Percentiles rank a stretch among this genome's conserved stretches.
Evolutionary conservation across 257 asterid species (phyloP).

Genomic region (Craterostigma plantagineum): DNA sequence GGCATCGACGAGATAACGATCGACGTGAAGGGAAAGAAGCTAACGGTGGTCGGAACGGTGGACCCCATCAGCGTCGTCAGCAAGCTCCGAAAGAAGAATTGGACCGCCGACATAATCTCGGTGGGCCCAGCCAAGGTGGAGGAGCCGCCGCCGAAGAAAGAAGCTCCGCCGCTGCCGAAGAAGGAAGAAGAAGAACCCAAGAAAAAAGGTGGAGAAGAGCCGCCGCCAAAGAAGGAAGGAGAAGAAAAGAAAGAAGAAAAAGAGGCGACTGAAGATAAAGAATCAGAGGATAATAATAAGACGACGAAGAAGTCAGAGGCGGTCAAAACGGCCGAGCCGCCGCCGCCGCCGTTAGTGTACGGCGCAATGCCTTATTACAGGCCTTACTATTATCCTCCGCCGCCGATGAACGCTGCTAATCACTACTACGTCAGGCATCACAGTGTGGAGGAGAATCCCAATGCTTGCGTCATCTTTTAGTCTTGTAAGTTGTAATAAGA

Average conservation of each 20-base stretch:
- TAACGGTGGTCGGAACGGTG: constrained; percentile 60
- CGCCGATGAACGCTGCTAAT: constrained; percentile 10
- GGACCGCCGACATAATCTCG: constrained; percentile 44
- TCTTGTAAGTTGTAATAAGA: constrained; percentile 16
- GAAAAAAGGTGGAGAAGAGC: too few relatives aligned
- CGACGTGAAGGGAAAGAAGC: constrained; percentile 58
- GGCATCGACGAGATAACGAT: constrained; percentile 63
- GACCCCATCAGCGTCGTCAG: constrained; percentile 74
- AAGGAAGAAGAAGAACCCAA: constrained; percentile 58
- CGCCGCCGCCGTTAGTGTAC: constrained; percentile 15
- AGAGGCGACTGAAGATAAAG: constrained; percentile 17
- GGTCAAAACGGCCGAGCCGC: constrained; percentile 16
- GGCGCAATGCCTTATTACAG: constrained; percentile 36
- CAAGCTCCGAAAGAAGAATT: constrained; percentile 59
- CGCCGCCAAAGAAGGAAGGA: too few relatives aligned
- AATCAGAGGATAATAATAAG: constrained; percentile 13
- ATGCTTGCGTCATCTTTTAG: constrained; percentile 36
- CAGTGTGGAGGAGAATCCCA: constrained; percentile 81
- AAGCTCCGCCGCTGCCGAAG: constrained; percentile 28
- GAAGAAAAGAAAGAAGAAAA: constrained; percentile 32
- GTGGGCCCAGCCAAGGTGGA: constrained; percentile 75
- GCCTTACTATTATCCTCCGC: constrained; percentile 23
- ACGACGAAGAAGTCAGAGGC: constrained; percentile 7
- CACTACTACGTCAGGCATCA: constrained; percentile 27
- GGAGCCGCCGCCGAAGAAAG: constrained; percentile 47